These are phyloP conservation scores for Curvularia spicifera DNA, from an alignment of 2,329 filamentous ascomycete genomes.

Conservation along the genomic window DNA sequence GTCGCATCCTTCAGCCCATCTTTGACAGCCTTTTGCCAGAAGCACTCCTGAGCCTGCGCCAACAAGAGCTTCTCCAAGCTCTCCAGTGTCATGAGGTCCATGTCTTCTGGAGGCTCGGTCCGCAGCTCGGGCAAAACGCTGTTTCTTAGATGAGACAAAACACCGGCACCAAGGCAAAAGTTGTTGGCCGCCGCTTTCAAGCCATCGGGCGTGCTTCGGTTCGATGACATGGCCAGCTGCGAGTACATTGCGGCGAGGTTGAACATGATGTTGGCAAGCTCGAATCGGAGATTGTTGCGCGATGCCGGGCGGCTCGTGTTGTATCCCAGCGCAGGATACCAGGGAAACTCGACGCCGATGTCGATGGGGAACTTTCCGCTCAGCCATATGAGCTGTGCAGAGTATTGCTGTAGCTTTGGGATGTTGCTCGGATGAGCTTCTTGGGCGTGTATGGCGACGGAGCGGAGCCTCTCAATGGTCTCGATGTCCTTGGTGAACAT, in stretches of 20 bases:
- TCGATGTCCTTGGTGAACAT: constrained; percentile 93
- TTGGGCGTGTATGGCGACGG: constrained; percentile 84
- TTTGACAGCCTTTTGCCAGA: constrained; percentile 96
- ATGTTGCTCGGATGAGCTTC: constrained; percentile 89
- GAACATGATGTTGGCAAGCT: constrained; percentile 90
- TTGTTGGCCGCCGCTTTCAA: constrained; percentile 89
- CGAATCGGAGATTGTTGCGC: constrained; percentile 74
- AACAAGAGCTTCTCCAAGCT: constrained; percentile 83
- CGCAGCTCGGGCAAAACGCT: constrained; percentile 82
- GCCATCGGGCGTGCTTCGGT: constrained; percentile 78
- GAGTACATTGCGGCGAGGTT: constrained; percentile 94
- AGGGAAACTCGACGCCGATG: constrained; percentile 92
- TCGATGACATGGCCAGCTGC: constrained; percentile 82
- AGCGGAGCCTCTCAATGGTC: constrained; percentile 80
- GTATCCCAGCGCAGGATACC: constrained; percentile 93
- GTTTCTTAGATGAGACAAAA: constrained; percentile 77
- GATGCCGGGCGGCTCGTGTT: constrained; percentile 75
- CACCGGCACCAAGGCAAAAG: constrained; percentile 85
- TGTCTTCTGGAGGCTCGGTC: constrained; percentile 86
- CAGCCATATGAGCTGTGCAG: constrained; percentile 91
- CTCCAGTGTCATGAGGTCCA: constrained; percentile 87
- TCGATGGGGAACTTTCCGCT: constrained; percentile 96
- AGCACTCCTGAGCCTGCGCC: constrained; percentile 95
- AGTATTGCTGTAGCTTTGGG: constrained; percentile 87
- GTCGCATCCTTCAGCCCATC: constrained; percentile 90